These are phyloP conservation scores for Oryza australiensis DNA, from an alignment of 176 grass and related monocot species.

Conservation along the genomic window DNA sequence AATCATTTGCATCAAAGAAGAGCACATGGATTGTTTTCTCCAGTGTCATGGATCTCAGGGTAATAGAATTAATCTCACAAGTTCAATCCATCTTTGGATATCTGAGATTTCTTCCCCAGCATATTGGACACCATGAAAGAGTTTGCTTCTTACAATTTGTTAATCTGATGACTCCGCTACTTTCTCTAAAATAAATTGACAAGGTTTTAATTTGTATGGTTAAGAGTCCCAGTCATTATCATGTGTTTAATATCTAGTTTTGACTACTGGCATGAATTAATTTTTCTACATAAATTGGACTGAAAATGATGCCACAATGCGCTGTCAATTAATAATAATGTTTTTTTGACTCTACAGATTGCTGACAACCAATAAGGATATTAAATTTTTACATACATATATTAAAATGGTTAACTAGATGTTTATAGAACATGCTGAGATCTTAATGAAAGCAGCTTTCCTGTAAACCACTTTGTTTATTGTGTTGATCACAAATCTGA, in stretches of 20 bases:
- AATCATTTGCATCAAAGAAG: background rate
- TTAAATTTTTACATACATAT: background rate
- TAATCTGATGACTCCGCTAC: background rate
- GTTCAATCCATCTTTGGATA: background rate
- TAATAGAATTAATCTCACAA: background rate
- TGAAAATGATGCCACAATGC: constrained; percentile 12
- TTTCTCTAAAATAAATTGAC: background rate
- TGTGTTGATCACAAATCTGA: background rate
- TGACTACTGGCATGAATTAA: background rate
- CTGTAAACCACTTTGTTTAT: background rate
- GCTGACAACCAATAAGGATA: background rate
- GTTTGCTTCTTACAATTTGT: background rate
- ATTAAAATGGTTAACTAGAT: background rate
- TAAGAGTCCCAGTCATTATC: background rate
- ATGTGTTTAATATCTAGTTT: background rate
- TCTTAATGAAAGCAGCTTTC: background rate
- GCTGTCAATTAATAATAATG: background rate
- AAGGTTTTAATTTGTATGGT: background rate
- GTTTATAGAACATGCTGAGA: background rate
- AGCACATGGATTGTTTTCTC: background rate
- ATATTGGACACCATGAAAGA: background rate
- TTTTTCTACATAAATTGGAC: background rate
- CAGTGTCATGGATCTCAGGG: background rate
- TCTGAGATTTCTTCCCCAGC: background rate
- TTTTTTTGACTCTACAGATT: background rate